Evolutionary conservation across 116 monocot species (phyloP).

Genomic region (Thalassia testudinum): DNA sequence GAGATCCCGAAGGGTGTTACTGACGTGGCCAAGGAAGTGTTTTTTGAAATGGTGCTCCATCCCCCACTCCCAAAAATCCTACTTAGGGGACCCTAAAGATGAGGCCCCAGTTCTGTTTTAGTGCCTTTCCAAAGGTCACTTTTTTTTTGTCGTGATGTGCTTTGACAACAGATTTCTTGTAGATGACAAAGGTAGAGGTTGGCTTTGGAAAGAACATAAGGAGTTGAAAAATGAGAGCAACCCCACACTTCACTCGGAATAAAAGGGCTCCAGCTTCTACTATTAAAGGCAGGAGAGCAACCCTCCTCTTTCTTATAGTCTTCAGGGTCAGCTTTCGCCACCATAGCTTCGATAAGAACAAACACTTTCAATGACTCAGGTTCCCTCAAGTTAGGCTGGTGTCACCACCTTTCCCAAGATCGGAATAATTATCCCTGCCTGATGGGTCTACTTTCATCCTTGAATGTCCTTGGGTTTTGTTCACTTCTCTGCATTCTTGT

Average conservation of each 20-base stretch:
- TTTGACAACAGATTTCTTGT: neutral
- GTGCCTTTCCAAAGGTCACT: no score
- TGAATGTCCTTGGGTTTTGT: neutral
- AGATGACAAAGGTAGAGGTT: neutral
- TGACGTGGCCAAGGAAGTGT: no score
- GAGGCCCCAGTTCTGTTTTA: no score
- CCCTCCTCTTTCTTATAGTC: neutral
- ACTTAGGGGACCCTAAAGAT: no score
- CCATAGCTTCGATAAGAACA: neutral
- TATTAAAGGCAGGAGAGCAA: neutral
- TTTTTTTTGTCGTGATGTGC: conserved; percentile 5
- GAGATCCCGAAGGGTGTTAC: no score
- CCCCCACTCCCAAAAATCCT: no score
- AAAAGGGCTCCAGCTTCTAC: neutral
- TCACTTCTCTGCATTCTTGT: conserved; percentile 1
- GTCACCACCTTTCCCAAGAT: conserved; percentile 12
- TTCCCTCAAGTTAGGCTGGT: conserved; percentile 8
- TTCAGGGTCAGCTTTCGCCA: neutral
- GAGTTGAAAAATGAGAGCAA: neutral
- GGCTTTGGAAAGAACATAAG: neutral
- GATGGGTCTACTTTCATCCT: conserved; percentile 7
- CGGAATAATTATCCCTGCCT: conserved; percentile 16
- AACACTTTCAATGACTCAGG: neutral
- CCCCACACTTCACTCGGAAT: neutral
- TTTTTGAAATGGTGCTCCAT: no score